These are phyloP conservation scores for Bassia scoparia DNA, from an alignment of 148 eudicot genomes.

Conservation along the genomic window DNA sequence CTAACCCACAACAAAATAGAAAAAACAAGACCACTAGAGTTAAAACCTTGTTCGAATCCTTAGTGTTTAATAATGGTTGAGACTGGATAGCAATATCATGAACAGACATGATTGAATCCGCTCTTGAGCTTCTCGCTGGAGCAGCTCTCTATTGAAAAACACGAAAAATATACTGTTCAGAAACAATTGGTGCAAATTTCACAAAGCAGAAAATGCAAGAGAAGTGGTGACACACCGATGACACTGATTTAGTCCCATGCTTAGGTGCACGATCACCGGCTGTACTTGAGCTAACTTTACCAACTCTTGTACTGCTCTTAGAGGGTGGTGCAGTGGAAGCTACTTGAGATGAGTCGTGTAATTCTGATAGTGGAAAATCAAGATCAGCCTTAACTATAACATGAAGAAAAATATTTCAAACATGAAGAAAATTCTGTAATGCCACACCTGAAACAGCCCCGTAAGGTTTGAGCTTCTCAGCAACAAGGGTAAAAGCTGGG, in stretches of 20 bases:
- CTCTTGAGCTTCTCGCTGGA: conserved; percentile 58
- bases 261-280: conserved; percentile 56
- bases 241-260: conserved; percentile 58
- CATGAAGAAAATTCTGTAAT: background rate
- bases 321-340: conserved; percentile 41
- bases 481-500: conserved; percentile 70
- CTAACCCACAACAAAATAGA: background rate
- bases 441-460: conserved; percentile 66
- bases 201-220: background rate
- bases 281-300: conserved; percentile 49
- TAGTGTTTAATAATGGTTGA: conserved; percentile 74
- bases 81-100: conserved; percentile 81
- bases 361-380: conserved; percentile 38
- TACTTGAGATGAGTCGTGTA: conserved; percentile 48
- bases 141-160: conserved; percentile 50
- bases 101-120: conserved; percentile 72
- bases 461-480: conserved; percentile 60
- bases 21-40: background rate
- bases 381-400: background rate
- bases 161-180: conserved; percentile 8
- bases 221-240: conserved; percentile 51
- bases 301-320: conserved; percentile 48
- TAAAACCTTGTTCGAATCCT: conserved; percentile 88
- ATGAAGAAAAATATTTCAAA: background rate
- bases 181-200: background rate